Base-by-base conservation (phyloP, 2,329 filamentous ascomycete species). In the Hymenoscyphus infarciens region DNA sequence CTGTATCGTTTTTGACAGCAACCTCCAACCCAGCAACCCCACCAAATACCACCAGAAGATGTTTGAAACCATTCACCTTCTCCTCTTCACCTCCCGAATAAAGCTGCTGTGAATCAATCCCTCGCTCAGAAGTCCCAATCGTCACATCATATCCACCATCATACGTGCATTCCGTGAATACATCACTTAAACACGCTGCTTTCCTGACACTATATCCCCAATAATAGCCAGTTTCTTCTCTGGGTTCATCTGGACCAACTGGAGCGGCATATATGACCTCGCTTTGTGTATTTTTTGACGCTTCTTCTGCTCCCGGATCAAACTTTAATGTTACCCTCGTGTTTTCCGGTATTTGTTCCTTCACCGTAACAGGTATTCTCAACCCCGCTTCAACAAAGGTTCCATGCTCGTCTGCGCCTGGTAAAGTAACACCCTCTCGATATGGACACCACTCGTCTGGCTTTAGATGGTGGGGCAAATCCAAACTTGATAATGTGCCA, bases 391-490 rank as follows among this genome's bases (percentile, higher is more conserved):
- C 85, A 35, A 86, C 84, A 25, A 83, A 75, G 13, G 84, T 86
- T 70, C 60, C 80, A 74, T 64, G 74, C 74, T 71, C 65, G 16
- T 79, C 73, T 49, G 75, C 76, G 4, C 77, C 79, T 3, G 79
- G 74, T 1, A 87, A 71, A 0, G 88, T 87, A 29, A 94, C 85
- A 5, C 91, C 92, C 73, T 96, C 92, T 25, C 91, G 85, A 73
- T 91, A 96, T 16, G 84, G 83, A 66, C 91, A 86, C 86, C 88
- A 92, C 71, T 96, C 91, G 60, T 88, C 84, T 15, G 83, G 82
- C 66, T 89, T 83, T 8, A 92, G 81, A 75, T 96, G 92, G 74
- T 94, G 90, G 16, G 92, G 92, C 82, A 95, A 91, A 74, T 96
- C 92, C 62, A 96, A 78, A 71, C 85, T 90, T 0, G 90, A 90